Evolutionary conservation across 2,329 filamentous ascomycete species (phyloP).

Genomic region (Chrysoporthe deuterocubensis): DNA sequence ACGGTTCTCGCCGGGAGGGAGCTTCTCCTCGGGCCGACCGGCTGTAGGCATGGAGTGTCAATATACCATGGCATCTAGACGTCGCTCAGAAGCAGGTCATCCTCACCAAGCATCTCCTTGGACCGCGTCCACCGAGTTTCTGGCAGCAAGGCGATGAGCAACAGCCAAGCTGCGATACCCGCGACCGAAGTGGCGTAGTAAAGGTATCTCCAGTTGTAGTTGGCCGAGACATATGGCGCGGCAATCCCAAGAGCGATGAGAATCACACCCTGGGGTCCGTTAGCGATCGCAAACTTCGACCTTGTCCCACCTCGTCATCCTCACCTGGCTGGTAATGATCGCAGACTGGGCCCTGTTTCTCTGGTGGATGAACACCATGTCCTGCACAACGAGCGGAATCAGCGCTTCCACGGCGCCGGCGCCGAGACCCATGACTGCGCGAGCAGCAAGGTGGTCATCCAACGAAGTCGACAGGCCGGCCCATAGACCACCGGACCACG

Average conservation of each 20-base stretch:
- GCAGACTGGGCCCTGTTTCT: conserved; percentile 40
- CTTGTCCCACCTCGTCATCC: background rate
- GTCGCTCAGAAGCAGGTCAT: too few species aligned
- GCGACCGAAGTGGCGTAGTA: conserved; percentile 41
- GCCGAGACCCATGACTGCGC: conserved; percentile 42
- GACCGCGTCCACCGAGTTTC: conserved; percentile 42
- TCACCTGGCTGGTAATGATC: conserved; percentile 34
- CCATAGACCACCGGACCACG: conserved; percentile 43
- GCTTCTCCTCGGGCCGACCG: conserved; percentile 33
- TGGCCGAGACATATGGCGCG: conserved; percentile 38
- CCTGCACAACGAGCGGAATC: conserved; percentile 44
- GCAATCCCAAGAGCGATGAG: conserved; percentile 37
- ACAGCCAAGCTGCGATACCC: conserved; percentile 40
- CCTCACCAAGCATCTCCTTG: conserved; percentile 36
- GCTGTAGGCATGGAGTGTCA: conserved; percentile 12
- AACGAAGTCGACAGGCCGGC: conserved; percentile 40
- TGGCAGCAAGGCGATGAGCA: conserved; percentile 39
- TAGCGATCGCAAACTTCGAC: background rate
- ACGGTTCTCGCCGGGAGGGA: conserved; percentile 35
- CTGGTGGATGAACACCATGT: conserved; percentile 45
- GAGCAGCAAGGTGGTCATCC: conserved; percentile 38
- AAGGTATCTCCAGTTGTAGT: conserved; percentile 41
- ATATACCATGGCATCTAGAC: background rate
- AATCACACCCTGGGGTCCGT: conserved; percentile 34
- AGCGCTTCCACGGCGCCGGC: conserved; percentile 42